Evolutionary conservation across 2,329 filamentous ascomycete genomes (phyloP), one percentile per base, ranked within the genome.

Genomic region (Fusarium buxicola): DNA sequence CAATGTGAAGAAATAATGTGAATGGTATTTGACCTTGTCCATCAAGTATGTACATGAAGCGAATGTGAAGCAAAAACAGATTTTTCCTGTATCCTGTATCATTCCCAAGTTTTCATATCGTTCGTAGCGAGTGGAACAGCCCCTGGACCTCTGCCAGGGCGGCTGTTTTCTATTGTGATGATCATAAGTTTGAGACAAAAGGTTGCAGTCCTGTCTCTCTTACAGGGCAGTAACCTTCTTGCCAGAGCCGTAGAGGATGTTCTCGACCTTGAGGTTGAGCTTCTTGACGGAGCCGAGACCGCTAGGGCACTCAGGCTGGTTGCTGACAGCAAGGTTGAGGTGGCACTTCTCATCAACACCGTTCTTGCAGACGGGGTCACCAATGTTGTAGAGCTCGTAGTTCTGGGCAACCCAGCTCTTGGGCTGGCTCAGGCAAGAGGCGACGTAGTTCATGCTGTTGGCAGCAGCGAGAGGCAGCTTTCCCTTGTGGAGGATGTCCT

Each of bases 391-490:
- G 15, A 86, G 77, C 44, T 77, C 72, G 72, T 84, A 75, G 75
- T 86, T 85, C 65, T 81, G 73, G 57, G 76, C 83, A 39, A 85
- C 80, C 79, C 80, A 86, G 75, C 76, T 84, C 67, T 76, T 72
- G 31, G 75, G 69, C 61, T 80, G 65, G 12, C 70, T 72, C 11
- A 84, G 74, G 71, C 84, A 86, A 58, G 74, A 76, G 47, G 78
- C 71, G 8, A 85, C 69, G 62, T 78, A 85, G 74, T 83, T 81
- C 78, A 87, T 86, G 75, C 81, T 82, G 79, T 86, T 86, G 68
- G 82, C 71, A 3, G 84, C 84, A 47, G 78, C 79, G 43, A 88
- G 79, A 7, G 84, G 81, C 32, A 88, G 76, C 75, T 82, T 84
- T 73, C 75, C 73, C 45, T 75, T 78, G 47, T 80, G 69, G 58